Evolutionary conservation across 768 basidiomycete genomes (phyloP).

Genomic region (Tricholoma bakamatsutake): DNA sequence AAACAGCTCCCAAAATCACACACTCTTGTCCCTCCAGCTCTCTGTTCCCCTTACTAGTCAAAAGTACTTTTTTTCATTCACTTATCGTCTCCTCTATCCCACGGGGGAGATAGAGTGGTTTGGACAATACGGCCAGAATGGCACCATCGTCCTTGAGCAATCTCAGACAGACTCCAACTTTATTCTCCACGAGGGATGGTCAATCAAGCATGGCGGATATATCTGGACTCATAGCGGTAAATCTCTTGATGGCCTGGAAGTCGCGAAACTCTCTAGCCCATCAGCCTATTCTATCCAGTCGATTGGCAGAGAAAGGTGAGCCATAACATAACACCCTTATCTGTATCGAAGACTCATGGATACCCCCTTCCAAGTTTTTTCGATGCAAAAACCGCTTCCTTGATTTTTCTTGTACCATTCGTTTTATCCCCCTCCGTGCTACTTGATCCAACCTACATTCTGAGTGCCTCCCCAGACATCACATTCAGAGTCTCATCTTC

Average conservation of each 20-base stretch:
- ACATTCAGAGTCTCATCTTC: conserved; percentile 19
- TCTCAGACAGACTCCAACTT: conserved; percentile 13
- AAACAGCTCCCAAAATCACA: not conserved
- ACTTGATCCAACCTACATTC: conserved; percentile 21
- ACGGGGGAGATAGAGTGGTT: conserved; percentile 41
- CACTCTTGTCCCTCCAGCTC: conserved; percentile 11
- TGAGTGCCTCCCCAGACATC: conserved; percentile 24
- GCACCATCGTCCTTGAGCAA: conserved; percentile 29
- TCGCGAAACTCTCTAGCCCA: conserved; percentile 17
- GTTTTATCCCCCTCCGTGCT: conserved; percentile 9
- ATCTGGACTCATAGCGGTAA: conserved; percentile 1
- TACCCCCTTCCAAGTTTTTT: conserved; percentile 6
- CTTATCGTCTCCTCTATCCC: conserved; percentile 43
- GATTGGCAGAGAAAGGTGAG: conserved; percentile 18
- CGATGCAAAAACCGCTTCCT: conserved; percentile 18
- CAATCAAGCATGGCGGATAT: conserved; percentile 1
- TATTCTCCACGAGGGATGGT: conserved; percentile 19
- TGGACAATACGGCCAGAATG: conserved; percentile 39
- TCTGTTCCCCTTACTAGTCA: conserved; percentile 5
- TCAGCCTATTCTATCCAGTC: conserved; percentile 19
- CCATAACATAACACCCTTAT: not conserved
- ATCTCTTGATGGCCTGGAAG: conserved; percentile 3
- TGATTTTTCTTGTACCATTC: conserved; percentile 29
- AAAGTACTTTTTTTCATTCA: conserved; percentile 30
- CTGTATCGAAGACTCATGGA: not conserved